phyloP scores from a whole-genome alignment of 1,284 basidiomycete genomes.

The Boletus semigastroideus region DNA sequence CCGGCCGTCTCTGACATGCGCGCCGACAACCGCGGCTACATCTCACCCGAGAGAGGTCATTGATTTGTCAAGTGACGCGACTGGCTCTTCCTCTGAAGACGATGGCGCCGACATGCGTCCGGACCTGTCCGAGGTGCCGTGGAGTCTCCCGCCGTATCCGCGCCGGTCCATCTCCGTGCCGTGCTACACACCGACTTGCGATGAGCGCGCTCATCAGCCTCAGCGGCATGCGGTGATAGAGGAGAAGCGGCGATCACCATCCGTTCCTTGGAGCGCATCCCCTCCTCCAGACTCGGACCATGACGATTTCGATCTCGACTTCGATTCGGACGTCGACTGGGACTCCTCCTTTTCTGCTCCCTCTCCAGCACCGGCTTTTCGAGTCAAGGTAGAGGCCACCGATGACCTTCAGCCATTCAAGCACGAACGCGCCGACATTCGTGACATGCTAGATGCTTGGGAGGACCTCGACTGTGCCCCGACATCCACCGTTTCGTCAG shows the following conservation, averaged over 20 bases:
- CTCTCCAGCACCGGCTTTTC: slow-evolving; percentile 22
- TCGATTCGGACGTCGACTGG: slow-evolving; percentile 43
- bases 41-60: slow-evolving; percentile 36
- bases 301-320: slow-evolving; percentile 46
- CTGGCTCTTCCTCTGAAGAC: slow-evolving; percentile 31
- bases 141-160: slow-evolving; percentile 41
- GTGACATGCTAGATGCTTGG: slow-evolving; percentile 64
- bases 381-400: slow-evolving; percentile 26
- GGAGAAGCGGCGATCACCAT: slow-evolving; percentile 51
- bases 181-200: slow-evolving; percentile 46
- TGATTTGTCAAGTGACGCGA: slow-evolving; percentile 42
- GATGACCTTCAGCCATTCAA: slow-evolving; percentile 41
- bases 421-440: slow-evolving; percentile 58
- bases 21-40: slow-evolving; percentile 17
- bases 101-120: slow-evolving; percentile 25
- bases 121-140: slow-evolving; percentile 23
- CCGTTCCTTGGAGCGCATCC: slow-evolving; percentile 53
- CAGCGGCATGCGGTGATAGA: slow-evolving; percentile 24
- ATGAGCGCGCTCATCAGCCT: slow-evolving; percentile 31
- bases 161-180: slow-evolving; percentile 55
- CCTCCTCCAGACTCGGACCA: slow-evolving; percentile 66
- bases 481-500: slow-evolving; percentile 29
- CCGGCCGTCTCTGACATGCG: slow-evolving; percentile 36
- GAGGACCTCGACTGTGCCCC: slow-evolving; percentile 50
- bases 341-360: slow-evolving; percentile 26